Base-by-base conservation (phyloP, 371 early-diverging fungal species). In the Mucor ambiguus region DNA sequence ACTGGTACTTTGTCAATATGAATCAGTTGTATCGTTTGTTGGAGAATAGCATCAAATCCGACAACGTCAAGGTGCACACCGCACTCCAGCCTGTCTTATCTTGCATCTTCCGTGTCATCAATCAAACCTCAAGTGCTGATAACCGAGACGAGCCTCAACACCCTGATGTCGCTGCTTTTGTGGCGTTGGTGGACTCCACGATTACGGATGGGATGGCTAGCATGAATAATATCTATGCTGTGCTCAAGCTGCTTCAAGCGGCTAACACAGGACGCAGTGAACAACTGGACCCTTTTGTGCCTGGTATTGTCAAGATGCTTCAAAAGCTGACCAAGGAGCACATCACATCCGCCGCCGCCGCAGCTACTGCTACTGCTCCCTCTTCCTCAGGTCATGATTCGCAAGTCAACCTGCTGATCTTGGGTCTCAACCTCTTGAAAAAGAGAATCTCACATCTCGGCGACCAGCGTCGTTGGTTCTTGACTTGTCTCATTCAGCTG, bases 291-390 rank as follows among this genome's bases (percentile, higher is more conserved):
- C 82, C 76, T 38, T 88, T 86, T 64, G 84, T 95, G 2, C 86
- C 92, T n/a, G 90, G 89, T n/a, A 75, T 98, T 49, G 87, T 93
- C 72, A 93, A 93, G 68, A 78, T 94, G 16, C 80, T 97, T 0
- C 90, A 91, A 70, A 90, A 90, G 72, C 80, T 96, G 38, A 89
- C 92, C 22, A 95, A 92, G 72, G 97, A 96, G 35, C 89, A 92
- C 63, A 77, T 87, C 22, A 68, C 80, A 11, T 73, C 82, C 2
- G 49, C 75, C 4, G 7, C 37, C 12, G 2, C 37, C 12, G 7
- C 37, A 2, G 7, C 37, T 3, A 35, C 37, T 12, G 7, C 37
- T 7, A 54, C 73, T 38, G 44, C 65, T 12, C 56, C 80, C 1
- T 46, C 70, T 1, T 58, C 78, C 12, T 69, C 75, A 28, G 58